These are phyloP conservation scores for Vaccinium darrowii DNA, from an alignment of 148 eudicot genomes.

Conservation along the genomic window DNA sequence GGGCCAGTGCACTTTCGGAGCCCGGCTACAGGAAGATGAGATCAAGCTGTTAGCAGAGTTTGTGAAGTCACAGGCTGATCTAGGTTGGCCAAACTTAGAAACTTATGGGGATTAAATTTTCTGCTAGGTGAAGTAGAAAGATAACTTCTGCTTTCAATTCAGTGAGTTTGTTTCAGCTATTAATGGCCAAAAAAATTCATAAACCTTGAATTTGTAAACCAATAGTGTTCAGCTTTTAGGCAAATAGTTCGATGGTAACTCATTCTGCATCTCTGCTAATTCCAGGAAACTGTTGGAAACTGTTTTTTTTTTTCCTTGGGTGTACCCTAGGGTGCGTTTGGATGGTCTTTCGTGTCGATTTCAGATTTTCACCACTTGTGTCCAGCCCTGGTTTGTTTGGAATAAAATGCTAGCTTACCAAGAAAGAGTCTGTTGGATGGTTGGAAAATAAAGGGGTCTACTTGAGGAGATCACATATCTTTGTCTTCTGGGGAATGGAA, in stretches of 20 bases:
- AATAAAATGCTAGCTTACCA: too few relatives aligned
- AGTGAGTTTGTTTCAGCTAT: neutral
- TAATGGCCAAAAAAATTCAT: neutral
- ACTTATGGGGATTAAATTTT: conserved; percentile 30
- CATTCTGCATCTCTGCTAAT: neutral
- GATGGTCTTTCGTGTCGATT: too few relatives aligned
- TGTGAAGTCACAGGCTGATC: conserved; percentile 79
- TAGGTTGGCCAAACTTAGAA: conserved; percentile 62
- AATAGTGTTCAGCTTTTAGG: neutral
- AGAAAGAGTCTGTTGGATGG: too few relatives aligned
- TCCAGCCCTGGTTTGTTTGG: too few relatives aligned
- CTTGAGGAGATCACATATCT: too few relatives aligned
- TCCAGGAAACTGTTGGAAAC: neutral
- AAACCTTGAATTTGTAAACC: neutral
- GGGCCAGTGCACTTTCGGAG: conserved; percentile 93
- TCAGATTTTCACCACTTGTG: too few relatives aligned
- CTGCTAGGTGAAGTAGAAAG: neutral
- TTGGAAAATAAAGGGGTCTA: too few relatives aligned
- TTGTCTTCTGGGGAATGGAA: too few relatives aligned
- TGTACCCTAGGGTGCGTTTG: too few relatives aligned
- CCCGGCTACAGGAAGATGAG: conserved; percentile 74
- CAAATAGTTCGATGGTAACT: neutral
- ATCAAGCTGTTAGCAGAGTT: conserved; percentile 74
- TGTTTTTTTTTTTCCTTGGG: too few relatives aligned
- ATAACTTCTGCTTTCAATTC: neutral